phyloP scores from a whole-genome alignment of 257 asterid genomes.

The Lycium ferocissimum region DNA sequence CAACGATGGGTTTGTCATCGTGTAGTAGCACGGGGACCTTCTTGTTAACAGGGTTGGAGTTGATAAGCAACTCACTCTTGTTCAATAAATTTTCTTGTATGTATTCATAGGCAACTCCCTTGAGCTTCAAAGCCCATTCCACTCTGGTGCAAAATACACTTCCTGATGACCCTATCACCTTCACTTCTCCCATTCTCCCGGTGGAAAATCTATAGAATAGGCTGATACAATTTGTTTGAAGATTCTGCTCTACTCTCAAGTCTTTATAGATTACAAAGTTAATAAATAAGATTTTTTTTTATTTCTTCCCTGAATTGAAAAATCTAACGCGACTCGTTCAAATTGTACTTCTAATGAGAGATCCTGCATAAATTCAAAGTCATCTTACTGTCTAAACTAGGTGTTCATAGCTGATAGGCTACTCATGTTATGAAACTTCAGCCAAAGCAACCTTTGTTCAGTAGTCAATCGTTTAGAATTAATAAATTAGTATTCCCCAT shows the following conservation, averaged over 20 bases:
- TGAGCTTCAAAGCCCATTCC: slow-evolving; percentile 54
- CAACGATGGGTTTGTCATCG: slow-evolving; percentile 39
- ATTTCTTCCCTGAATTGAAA: not conserved
- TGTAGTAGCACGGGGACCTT: slow-evolving; percentile 59
- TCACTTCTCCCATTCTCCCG: slow-evolving; percentile 38
- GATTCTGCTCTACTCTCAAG: not conserved
- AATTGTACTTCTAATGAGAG: not conserved
- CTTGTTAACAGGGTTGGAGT: slow-evolving; percentile 55
- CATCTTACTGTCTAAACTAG: not conserved
- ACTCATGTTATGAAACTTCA: too few relatives aligned
- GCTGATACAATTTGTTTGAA: slow-evolving; percentile 1
- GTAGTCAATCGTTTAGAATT: too few relatives aligned
- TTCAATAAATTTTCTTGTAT: slow-evolving; percentile 46
- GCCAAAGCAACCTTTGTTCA: too few relatives aligned
- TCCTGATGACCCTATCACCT: slow-evolving; percentile 43
- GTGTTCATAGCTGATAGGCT: not conserved
- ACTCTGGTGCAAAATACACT: slow-evolving; percentile 51
- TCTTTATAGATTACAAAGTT: not conserved
- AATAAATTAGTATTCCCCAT: too few relatives aligned
- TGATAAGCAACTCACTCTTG: slow-evolving; percentile 52
- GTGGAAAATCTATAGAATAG: not conserved
- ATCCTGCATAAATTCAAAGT: not conserved
- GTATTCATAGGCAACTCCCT: slow-evolving; percentile 45
- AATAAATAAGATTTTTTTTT: not conserved
- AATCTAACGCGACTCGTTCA: not conserved